Evolutionary conservation across 192 early-diverging fungal genomes (phyloP).

Genomic region (Nowakowskiella sp.): DNA sequence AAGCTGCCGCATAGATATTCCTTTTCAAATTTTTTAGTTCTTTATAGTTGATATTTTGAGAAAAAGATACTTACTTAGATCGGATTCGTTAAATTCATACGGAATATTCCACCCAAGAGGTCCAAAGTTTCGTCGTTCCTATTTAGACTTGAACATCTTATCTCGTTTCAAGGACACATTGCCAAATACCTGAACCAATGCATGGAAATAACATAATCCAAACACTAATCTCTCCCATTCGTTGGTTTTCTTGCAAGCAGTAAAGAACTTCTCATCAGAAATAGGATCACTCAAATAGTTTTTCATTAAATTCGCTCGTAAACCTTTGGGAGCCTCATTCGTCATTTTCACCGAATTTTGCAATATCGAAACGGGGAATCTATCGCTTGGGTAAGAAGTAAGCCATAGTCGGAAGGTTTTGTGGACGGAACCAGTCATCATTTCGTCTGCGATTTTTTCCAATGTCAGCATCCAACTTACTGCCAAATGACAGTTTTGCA

Average conservation of each 20-base stretch:
- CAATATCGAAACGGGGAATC: conserved; percentile 49
- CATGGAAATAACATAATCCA: conserved; percentile 59
- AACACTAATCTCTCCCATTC: conserved; percentile 61
- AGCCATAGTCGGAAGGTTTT: conserved; percentile 55
- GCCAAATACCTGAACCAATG: conserved; percentile 40
- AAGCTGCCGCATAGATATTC: conserved; percentile 54
- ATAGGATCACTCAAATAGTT: conserved; percentile 52
- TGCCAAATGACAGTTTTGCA: conserved; percentile 61
- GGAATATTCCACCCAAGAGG: conserved; percentile 64
- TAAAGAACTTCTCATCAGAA: conserved; percentile 53
- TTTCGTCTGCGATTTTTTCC: conserved; percentile 58
- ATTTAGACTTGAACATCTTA: background rate
- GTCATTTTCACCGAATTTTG: conserved; percentile 59
- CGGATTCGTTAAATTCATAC: conserved; percentile 61
- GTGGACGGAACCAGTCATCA: conserved; percentile 39
- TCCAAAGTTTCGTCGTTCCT: conserved; percentile 54
- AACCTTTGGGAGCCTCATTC: conserved; percentile 56
- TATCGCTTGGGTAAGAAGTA: conserved; percentile 49
- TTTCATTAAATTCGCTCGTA: conserved; percentile 51
- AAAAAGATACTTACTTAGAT: conserved; percentile 34
- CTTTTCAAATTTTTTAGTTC: conserved; percentile 7
- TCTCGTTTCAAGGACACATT: background rate
- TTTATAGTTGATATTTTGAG: background rate
- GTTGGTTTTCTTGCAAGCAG: conserved; percentile 32
- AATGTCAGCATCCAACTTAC: conserved; percentile 47